Evolutionary conservation across 805 yeast genomes (phyloP).

Genomic region (Lachancea sp.): DNA sequence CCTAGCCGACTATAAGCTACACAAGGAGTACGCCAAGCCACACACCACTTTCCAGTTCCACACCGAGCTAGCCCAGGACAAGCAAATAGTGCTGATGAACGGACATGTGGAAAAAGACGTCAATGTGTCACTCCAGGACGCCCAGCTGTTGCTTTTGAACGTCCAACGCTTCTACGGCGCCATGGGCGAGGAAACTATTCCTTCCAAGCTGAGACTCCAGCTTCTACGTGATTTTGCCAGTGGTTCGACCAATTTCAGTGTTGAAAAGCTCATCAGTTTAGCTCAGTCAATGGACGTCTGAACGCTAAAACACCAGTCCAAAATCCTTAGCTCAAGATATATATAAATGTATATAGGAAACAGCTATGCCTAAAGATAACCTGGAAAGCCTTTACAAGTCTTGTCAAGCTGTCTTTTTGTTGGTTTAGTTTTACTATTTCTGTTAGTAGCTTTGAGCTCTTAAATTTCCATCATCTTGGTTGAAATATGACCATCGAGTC

Average conservation of each 20-base stretch:
- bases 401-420: too few relatives aligned
- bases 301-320: too few relatives aligned
- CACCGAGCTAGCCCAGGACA: constrained; percentile 56
- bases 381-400: too few relatives aligned
- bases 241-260: constrained; percentile 60
- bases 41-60: constrained; percentile 90
- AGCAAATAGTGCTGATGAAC: constrained; percentile 73
- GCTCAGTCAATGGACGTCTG: constrained; percentile 59
- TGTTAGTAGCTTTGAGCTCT: not conserved
- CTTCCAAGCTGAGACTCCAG: constrained; percentile 44
- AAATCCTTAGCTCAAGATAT: too few relatives aligned
- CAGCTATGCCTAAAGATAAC: too few relatives aligned
- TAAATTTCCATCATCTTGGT: not conserved
- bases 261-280: constrained; percentile 62
- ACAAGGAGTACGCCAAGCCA: constrained; percentile 87
- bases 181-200: constrained; percentile 38
- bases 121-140: constrained; percentile 60
- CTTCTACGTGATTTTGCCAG: constrained; percentile 61
- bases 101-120: constrained; percentile 74
- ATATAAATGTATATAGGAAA: not conserved
- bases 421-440: too few relatives aligned
- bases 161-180: constrained; percentile 83
- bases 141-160: constrained; percentile 69
- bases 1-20: constrained; percentile 84
- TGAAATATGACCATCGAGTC: too few relatives aligned